phyloP scores from a whole-genome alignment of 306 rosid species.

The Cicer arietinum region DNA sequence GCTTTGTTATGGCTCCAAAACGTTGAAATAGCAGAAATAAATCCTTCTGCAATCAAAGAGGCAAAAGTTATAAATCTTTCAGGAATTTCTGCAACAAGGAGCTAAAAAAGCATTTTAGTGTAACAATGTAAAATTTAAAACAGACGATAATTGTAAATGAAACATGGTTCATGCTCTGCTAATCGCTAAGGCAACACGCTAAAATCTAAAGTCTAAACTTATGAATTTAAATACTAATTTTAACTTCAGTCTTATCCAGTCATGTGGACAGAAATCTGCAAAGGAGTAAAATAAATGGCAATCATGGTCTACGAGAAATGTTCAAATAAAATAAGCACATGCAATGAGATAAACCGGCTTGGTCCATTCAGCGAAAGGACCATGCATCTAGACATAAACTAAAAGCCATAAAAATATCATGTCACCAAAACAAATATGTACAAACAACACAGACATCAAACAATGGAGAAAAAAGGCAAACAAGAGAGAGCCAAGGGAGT shows the following conservation, averaged over 20 bases:
- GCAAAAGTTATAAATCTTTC: conserved; percentile 27
- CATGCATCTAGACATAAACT: not conserved
- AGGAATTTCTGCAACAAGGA: conserved; percentile 14
- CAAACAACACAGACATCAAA: conserved; percentile 4
- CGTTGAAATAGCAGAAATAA: conserved; percentile 96
- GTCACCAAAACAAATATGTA: conserved; percentile 1
- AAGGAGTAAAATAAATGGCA: not conserved
- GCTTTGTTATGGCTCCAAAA: conserved; percentile 96
- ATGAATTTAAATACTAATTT: not conserved
- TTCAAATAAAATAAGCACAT: not conserved
- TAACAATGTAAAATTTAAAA: not conserved
- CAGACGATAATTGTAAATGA: conserved; percentile 3
- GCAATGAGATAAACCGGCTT: not conserved
- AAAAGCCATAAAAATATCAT: not conserved
- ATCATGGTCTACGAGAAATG: not conserved
- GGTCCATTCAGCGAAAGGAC: conserved; percentile 6
- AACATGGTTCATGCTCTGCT: not conserved
- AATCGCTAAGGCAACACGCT: not conserved
- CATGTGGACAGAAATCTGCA: not conserved
- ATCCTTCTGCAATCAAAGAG: conserved; percentile 72
- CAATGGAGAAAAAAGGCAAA: conserved; percentile 19
- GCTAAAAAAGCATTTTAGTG: conserved; percentile 5
- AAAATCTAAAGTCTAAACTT: not conserved
- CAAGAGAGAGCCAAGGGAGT: conserved; percentile 9
- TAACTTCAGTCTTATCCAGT: conserved; percentile 1